phyloP scores from a whole-genome alignment of 805 yeast genomes.

The Barnettozyma sucrosica region DNA sequence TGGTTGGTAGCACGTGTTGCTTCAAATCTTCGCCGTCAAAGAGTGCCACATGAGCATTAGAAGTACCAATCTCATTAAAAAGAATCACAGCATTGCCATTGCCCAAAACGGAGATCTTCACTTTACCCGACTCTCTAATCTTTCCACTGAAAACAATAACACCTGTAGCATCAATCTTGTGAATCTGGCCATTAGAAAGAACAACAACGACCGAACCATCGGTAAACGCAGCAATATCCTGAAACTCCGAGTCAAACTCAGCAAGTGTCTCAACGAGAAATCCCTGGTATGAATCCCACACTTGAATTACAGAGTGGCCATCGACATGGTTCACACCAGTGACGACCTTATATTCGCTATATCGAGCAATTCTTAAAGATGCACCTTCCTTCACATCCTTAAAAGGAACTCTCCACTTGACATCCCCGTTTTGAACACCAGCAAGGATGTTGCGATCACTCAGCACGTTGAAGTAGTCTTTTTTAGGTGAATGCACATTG shows the following conservation, averaged over 20 bases:
- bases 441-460: slow-evolving; percentile 28
- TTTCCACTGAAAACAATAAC: slow-evolving; percentile 2
- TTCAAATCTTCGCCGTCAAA: slow-evolving; percentile 11
- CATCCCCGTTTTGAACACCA: slow-evolving; percentile 32
- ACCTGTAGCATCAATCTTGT: slow-evolving; percentile 4
- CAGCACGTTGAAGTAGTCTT: slow-evolving; percentile 23
- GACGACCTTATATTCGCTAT: slow-evolving; percentile 9
- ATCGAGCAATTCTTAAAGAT: slow-evolving; percentile 9
- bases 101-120: slow-evolving; percentile 8
- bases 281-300: slow-evolving; percentile 14
- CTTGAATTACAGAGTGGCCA: slow-evolving; percentile 17
- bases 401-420: slow-evolving; percentile 29
- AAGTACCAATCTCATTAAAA: slow-evolving; percentile 4
- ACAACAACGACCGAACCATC: slow-evolving; percentile 4
- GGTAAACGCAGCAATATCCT: slow-evolving; percentile 11
- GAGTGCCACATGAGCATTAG: slow-evolving; percentile 11
- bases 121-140: slow-evolving; percentile 7
- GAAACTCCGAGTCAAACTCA: background rate
- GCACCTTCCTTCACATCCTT: slow-evolving; percentile 16
- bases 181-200: slow-evolving; percentile 3
- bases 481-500: slow-evolving; percentile 15
- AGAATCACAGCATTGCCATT: slow-evolving; percentile 18
- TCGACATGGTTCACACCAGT: slow-evolving; percentile 21
- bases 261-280: slow-evolving; percentile 1
- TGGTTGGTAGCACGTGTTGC: slow-evolving; percentile 9